Evolutionary conservation across 441 rosid species (phyloP), one percentile per base, ranked within the genome.

Genomic region (Omphalea diandra): DNA sequence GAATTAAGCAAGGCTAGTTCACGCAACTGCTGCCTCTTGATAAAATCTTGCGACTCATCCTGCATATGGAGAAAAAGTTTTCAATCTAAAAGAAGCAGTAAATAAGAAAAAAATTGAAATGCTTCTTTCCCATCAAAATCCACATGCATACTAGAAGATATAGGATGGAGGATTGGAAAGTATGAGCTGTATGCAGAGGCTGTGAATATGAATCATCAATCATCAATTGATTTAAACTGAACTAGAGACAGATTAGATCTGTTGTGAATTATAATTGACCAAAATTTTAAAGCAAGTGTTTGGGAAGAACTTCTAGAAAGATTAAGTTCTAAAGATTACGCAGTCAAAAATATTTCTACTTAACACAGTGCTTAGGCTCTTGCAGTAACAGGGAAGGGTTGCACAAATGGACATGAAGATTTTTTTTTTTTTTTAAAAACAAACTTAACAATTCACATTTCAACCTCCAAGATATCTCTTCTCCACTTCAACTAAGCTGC

Each of bases 1-100:
- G 98, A 92, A 68, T 95, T 95, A 67, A 95, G 73, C 84, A 95
- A 63, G 0, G 99, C 98, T 17, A 95, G 84, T 77, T 95, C 99
- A 32, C 96, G 90, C 76, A 92, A 53, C 79, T 95, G 98, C 79
- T 90, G 97, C 82, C 97, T 88, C 86, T 92, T 95, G 33, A 92
- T 92, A 80, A 74, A 84, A 76, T 95, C 99, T 69, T 95, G 94
- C 0, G 98, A 88, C 74, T 95, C 98, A 53, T 89, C 99, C 99
- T 94, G 88, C 81, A 71, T 0, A 41, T 17, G 5, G 38, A 41
- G 57, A 27, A 5, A 41, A 5, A 57, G 0, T 26, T 1, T 55
- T 69, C 24, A 69, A 41, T 57, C 36, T n/a, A 7, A n/a, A 24
- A 14, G n/a, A 3, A 14, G 11, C 5, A 26, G n/a, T n/a, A n/a